These are phyloP conservation scores for Leccinum uliginosum DNA, from an alignment of 768 basidiomycete genomes.

Conservation along the genomic window DNA sequence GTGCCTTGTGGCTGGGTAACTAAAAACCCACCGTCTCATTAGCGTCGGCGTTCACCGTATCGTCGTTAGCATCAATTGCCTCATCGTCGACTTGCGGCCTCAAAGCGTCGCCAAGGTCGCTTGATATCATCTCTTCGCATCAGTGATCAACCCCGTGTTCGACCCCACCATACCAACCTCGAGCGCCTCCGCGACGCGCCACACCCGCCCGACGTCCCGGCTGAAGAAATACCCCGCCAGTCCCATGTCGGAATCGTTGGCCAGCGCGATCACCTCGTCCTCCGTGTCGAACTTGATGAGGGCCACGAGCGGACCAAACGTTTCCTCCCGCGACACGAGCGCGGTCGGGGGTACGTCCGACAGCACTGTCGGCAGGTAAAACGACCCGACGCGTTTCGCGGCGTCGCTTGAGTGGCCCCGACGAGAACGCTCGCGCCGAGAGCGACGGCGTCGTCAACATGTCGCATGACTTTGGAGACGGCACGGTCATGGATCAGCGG, in stretches of 20 bases:
- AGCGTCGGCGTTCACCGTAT: too few relatives aligned
- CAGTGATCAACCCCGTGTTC: conserved; percentile 77
- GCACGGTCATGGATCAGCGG: conserved; percentile 89
- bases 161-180: conserved; percentile 92
- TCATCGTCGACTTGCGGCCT: too few relatives aligned
- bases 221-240: conserved; percentile 95
- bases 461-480: conserved; percentile 76
- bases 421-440: conserved; percentile 85
- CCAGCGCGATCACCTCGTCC: conserved; percentile 83
- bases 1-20: too few relatives aligned
- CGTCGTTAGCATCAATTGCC: too few relatives aligned
- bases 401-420: conserved; percentile 66
- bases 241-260: conserved; percentile 80
- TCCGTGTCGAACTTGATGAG: conserved; percentile 90
- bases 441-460: conserved; percentile 83
- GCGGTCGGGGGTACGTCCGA: conserved; percentile 73
- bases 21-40: too few relatives aligned
- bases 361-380: conserved; percentile 87
- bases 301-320: conserved; percentile 90
- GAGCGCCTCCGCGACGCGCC: conserved; percentile 90
- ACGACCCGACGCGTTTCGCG: conserved; percentile 38
- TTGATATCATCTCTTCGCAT: too few relatives aligned
- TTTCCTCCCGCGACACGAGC: conserved; percentile 76
- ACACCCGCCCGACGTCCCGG: conserved; percentile 80
- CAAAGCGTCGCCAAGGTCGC: too few relatives aligned